phyloP scores from a whole-genome alignment of 2,329 filamentous ascomycete species.

The Pseudogymnoascus sp. region DNA sequence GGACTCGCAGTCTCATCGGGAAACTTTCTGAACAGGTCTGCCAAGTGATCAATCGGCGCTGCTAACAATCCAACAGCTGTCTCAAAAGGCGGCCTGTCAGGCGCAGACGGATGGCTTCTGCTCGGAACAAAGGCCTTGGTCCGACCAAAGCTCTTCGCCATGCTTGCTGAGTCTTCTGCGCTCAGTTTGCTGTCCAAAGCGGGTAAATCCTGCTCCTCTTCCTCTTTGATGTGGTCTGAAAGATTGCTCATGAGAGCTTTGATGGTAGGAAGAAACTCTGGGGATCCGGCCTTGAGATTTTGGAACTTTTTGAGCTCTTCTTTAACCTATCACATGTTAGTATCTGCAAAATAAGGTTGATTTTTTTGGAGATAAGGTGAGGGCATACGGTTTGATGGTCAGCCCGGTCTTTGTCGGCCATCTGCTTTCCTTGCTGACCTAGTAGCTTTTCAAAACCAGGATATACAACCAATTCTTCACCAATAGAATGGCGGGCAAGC shows the following conservation, averaged over 20 bases:
- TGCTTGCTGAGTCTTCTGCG: conserved; percentile 17
- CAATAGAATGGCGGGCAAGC: no score
- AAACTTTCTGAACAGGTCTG: conserved; percentile 49
- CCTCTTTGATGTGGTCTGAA: conserved; percentile 41
- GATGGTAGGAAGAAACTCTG: conserved; percentile 31
- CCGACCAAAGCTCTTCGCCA: background rate
- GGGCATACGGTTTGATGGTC: conserved; percentile 31
- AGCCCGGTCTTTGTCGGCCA: no score
- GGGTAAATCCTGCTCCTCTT: conserved; percentile 43
- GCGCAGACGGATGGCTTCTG: background rate
- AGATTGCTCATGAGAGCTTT: conserved; percentile 36
- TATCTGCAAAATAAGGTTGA: background rate
- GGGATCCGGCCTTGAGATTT: conserved; percentile 32
- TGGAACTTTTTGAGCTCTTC: conserved; percentile 44
- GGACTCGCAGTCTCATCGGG: conserved; percentile 30
- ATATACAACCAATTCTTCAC: no score
- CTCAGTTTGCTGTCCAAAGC: conserved; percentile 39
- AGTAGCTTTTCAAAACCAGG: no score
- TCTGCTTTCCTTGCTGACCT: no score
- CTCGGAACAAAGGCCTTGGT: background rate
- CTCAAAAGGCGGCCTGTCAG: conserved; percentile 45
- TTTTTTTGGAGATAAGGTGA: background rate
- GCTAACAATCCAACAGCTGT: conserved; percentile 45
- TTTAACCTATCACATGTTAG: conserved; percentile 38
- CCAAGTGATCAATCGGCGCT: conserved; percentile 49